Conservation (phyloP, 257 asterid species). For the Verbena officinalis region DNA sequence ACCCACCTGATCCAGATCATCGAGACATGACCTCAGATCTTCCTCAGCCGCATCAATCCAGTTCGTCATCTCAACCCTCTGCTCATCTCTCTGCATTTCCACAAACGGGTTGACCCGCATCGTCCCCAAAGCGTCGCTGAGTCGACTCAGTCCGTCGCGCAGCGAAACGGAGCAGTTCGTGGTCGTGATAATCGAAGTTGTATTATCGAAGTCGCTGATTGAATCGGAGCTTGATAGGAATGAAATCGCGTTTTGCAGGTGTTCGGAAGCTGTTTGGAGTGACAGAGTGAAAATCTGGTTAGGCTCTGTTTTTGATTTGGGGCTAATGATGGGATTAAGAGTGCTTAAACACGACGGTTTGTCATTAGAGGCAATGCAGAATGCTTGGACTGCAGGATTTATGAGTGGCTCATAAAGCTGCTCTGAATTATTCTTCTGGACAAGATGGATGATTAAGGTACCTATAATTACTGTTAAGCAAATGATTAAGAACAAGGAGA, state of each 20-base stretch:
- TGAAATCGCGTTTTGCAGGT: constrained; percentile 11
- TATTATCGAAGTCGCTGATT: no score
- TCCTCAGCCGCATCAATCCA: constrained; percentile 16
- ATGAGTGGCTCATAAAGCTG: background rate
- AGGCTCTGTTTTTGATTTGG: constrained; percentile 10
- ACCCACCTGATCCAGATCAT: constrained; percentile 25
- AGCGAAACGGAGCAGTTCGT: constrained; percentile 9
- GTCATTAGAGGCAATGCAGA: background rate
- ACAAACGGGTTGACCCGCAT: constrained; percentile 24
- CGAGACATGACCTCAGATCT: constrained; percentile 22
- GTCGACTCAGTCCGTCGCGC: background rate
- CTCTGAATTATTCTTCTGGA: background rate
- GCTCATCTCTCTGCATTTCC: background rate
- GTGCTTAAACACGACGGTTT: background rate
- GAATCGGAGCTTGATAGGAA: background rate
- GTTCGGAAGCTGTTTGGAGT: constrained; percentile 21
- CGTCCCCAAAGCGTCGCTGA: background rate
- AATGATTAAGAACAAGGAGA: constrained; percentile 22
- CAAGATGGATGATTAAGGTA: constrained; percentile 28
- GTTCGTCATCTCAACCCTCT: constrained; percentile 14
- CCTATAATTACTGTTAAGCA: constrained; percentile 18
- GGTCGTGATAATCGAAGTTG: no score
- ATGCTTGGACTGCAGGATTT: constrained; percentile 12
- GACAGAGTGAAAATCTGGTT: constrained; percentile 22
- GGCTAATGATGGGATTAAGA: background rate